phyloP scores from a whole-genome alignment of 2,329 filamentous ascomycete species.

The Teratosphaeria zuluensis region DNA sequence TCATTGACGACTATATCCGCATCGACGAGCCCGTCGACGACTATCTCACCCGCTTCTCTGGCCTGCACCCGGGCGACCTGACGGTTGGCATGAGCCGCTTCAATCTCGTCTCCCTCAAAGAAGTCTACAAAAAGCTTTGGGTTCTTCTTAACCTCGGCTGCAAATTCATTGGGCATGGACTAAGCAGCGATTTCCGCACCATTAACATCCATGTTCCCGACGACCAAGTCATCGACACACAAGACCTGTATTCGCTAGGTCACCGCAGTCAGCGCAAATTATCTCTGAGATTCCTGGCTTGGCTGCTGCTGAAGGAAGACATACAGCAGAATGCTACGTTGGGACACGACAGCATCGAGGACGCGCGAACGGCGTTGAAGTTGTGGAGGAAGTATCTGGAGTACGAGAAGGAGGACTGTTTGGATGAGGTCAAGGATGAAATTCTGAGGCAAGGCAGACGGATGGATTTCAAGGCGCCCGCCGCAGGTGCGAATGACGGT shows the following conservation, averaged over 20 bases:
- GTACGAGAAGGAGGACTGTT: slow-evolving; percentile 73
- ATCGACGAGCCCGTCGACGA: slow-evolving; percentile 88
- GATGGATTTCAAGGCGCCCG: slow-evolving; percentile 34
- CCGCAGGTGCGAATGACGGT: slow-evolving; percentile 11
- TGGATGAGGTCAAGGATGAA: slow-evolving; percentile 75
- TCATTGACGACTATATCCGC: slow-evolving; percentile 95
- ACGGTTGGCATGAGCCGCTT: slow-evolving; percentile 70
- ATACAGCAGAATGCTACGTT: slow-evolving; percentile 68
- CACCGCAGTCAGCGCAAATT: slow-evolving; percentile 68
- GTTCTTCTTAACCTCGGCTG: slow-evolving; percentile 88
- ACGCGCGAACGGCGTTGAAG: slow-evolving; percentile 81
- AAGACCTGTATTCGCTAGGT: slow-evolving; percentile 79
- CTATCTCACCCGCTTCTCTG: slow-evolving; percentile 89
- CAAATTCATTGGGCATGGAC: slow-evolving; percentile 84
- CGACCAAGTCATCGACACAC: slow-evolving; percentile 85
- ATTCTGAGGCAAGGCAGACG: slow-evolving; percentile 62
- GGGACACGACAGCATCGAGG: slow-evolving; percentile 84
- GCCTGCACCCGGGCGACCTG: slow-evolving; percentile 76
- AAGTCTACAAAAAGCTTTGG: slow-evolving; percentile 97
- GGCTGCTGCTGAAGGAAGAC: slow-evolving; percentile 82
- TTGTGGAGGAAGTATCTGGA: slow-evolving; percentile 85
- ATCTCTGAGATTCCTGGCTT: slow-evolving; percentile 82
- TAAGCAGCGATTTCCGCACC: slow-evolving; percentile 92
- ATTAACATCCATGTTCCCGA: slow-evolving; percentile 96
- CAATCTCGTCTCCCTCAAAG: slow-evolving; percentile 76